Evolutionary conservation across 164 flowering plant genomes (phyloP), one percentile per base, ranked within the genome.

Genomic region (Aristolochia californica): DNA sequence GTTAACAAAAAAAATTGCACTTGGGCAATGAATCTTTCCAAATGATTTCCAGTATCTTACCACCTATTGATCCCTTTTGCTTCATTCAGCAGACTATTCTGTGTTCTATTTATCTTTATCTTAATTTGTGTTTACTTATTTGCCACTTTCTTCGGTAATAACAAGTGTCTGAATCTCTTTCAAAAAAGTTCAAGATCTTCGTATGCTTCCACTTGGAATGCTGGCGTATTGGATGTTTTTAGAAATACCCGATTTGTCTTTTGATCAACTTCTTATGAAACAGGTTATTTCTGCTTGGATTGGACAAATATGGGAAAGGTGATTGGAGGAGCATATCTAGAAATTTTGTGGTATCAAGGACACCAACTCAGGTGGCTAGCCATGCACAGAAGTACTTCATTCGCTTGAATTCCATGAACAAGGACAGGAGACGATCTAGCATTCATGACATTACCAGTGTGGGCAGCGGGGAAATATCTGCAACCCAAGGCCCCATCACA

Each of bases 251-350:
- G n/a, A 18, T 17, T 34, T 57, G 28, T 13, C 5, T 44, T 7
- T 23, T 45, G 15, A 9, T n/a, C n/a, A 5, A 9, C 8, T 16
- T 49, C 47, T 66, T 48, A 15, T 30, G 52, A 53, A 62, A 64
- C 74, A 90, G 97, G 74, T 70, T 83, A 63, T 90, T 90, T 72
- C 95, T 90, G 57, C 93, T 83, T 48, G 97, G 97, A 54, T 70
- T 90, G 83, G 91, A 90, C 25, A 87, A 90, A 59, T 90, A 87
- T 59, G 97, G 97, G 28, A 90, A 90, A 69, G 97, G 97, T 5
- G 97, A 90, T 57, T 90, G 97, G 97, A 75, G 97, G 44, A 90
- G 95, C 67, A 90, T 90, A 62, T 90, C 97, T 2, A 73, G 97
- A 4, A 87, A 90, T 72, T 90, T 82, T 64, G 97, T 90, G 56